A percentile compares a stretch with the other conserved stretches of the same genome.
phyloP scores from a whole-genome alignment of 192 early-diverging fungal genomes.

The Diversispora eburnea region DNA sequence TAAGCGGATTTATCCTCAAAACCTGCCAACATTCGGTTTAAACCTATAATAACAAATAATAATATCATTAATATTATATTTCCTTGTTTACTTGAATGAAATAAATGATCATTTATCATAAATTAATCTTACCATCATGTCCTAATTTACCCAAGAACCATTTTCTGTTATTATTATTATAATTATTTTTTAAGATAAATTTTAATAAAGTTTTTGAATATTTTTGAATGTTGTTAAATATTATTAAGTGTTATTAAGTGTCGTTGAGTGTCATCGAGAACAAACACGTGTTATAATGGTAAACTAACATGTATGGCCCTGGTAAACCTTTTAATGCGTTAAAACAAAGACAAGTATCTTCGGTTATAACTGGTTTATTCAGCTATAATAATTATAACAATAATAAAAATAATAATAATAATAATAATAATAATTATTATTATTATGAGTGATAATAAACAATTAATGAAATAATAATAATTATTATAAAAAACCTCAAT shows the following conservation, averaged over 20 bases:
- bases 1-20: constrained; percentile 88
- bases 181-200: too few species aligned
- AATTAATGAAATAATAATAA: neutral
- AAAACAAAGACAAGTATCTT: constrained; percentile 94
- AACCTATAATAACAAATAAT: constrained; percentile 34
- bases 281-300: too few species aligned
- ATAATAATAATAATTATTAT: neutral
- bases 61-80: too few species aligned
- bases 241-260: too few species aligned
- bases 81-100: neutral
- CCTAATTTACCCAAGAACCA: constrained; percentile 88
- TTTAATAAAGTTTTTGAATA: too few species aligned
- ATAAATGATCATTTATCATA: neutral
- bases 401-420: too few species aligned
- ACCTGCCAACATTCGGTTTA: constrained; percentile 80
- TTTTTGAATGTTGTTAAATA: too few species aligned
- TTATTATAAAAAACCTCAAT: constrained; percentile 38
- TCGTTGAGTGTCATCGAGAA: too few species aligned
- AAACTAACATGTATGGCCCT: constrained; percentile 75
- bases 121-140: constrained; percentile 49
- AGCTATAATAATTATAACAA: constrained; percentile 36
- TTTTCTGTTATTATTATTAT: constrained; percentile 56
- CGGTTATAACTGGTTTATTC: constrained; percentile 76
- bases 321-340: constrained; percentile 90
- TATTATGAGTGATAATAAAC: neutral